Base-by-base conservation (phyloP, 805 yeast genomes). In the Ogataea chonburiensis region DNA sequence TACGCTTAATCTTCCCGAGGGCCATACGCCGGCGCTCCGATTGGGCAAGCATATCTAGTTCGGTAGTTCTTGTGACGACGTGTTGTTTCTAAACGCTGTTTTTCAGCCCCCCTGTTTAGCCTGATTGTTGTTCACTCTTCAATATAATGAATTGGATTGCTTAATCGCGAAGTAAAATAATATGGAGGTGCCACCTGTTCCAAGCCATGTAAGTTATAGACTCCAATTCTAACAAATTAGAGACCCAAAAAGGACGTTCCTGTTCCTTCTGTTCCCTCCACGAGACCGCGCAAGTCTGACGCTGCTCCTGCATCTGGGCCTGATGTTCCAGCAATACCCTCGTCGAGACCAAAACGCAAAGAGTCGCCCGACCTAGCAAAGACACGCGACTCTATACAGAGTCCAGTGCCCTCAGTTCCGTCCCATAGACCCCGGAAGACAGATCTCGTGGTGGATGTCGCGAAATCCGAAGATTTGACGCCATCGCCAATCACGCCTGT, bases 1-100 rank as follows among this genome's bases (percentile, higher is more conserved):
- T 87, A 84, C 68, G 80, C 74, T 63, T 80, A 61, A 46, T 15
- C 14, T 17, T 9, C 8, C 19, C 18, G 8, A 8, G 14, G 18
- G 16, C 14, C 19, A 21, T 14, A 18, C 11, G 22, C 7, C 15
- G 27, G 24, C n/a, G n/a, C n/a, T n/a, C n/a, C n/a, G n/a, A n/a
- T n/a, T n/a, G n/a, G n/a, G n/a, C n/a, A n/a, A n/a, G n/a, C n/a
- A n/a, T n/a, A n/a, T n/a, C n/a, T n/a, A n/a, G n/a, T n/a, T n/a
- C n/a, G n/a, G n/a, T n/a, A n/a, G n/a, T n/a, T n/a, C n/a, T n/a
- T n/a, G n/a, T n/a, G n/a, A n/a, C n/a, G n/a, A n/a, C n/a, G n/a
- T n/a, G n/a, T n/a, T n/a, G n/a, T n/a, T n/a, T n/a, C n/a, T n/a
- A n/a, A n/a, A n/a, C n/a, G n/a, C n/a, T n/a, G n/a, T n/a, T n/a